These are phyloP conservation scores for Phaeosphaeriaceae sp. DNA, from an alignment of 2,329 filamentous ascomycete genomes.

Conservation along the genomic window DNA sequence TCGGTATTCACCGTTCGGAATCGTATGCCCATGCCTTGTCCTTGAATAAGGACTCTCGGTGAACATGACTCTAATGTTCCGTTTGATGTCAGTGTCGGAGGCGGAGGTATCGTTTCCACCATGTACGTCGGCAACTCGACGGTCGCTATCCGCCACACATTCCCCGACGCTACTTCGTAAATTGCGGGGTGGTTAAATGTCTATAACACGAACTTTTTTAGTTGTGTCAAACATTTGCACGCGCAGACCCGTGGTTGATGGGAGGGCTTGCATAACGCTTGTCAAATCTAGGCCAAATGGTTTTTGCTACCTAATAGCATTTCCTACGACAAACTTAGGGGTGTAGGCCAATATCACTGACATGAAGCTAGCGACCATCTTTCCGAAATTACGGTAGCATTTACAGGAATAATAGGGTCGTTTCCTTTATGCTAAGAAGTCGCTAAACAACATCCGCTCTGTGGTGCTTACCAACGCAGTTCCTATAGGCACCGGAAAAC, in stretches of 20 bases:
- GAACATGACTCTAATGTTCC: conserved; percentile 61
- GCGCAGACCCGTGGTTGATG: conserved; percentile 33
- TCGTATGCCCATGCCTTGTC: conserved; percentile 36
- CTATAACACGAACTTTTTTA: conserved; percentile 52
- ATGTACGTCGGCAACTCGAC: conserved; percentile 53
- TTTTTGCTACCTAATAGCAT: conserved; percentile 61
- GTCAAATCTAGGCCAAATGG: conserved; percentile 56
- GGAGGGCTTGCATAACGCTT: conserved; percentile 53
- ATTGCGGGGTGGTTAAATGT: conserved; percentile 53
- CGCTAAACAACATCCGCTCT: conserved; percentile 65
- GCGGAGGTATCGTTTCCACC: conserved; percentile 63
- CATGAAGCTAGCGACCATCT: conserved; percentile 53
- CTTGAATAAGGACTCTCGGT: conserved; percentile 37
- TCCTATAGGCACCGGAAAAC: conserved; percentile 42
- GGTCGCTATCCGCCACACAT: conserved; percentile 49
- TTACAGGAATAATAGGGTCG: conserved; percentile 50
- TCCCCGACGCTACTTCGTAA: conserved; percentile 52
- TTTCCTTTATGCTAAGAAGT: conserved; percentile 39
- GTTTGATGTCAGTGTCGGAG: conserved; percentile 65
- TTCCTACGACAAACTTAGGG: conserved; percentile 47
- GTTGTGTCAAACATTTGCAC: no score
- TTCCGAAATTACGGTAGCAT: no score
- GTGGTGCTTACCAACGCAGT: conserved; percentile 52
- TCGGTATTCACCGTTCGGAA: conserved; percentile 50
- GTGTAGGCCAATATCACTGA: conserved; percentile 47